Conservation (phyloP, 116 monocot species). For the Cymodocea nodosa region DNA sequence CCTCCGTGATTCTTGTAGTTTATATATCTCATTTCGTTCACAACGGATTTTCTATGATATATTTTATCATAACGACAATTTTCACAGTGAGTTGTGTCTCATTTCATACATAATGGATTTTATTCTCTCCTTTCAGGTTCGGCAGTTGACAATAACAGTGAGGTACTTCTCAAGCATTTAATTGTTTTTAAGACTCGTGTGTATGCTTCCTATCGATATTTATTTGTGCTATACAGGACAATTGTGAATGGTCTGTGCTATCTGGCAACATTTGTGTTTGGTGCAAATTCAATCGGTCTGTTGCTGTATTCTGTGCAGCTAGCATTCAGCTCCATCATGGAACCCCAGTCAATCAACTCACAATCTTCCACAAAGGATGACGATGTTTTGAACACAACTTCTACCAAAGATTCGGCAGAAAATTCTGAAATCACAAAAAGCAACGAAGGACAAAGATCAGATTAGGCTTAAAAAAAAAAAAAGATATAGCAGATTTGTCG, state of each 20-base stretch:
- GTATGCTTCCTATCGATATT: background rate
- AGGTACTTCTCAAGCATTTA: conserved; percentile 26
- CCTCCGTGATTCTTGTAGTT: no score
- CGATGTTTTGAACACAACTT: no score
- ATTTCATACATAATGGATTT: background rate
- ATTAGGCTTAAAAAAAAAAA: background rate
- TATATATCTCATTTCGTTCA: no score
- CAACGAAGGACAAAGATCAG: background rate
- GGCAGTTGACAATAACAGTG: conserved; percentile 84
- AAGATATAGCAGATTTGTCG: background rate
- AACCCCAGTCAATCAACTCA: conserved; percentile 6
- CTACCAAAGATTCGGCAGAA: background rate
- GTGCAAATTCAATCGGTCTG: conserved; percentile 72
- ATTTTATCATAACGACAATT: background rate
- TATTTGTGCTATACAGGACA: conserved; percentile 43
- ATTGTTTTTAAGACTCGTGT: background rate
- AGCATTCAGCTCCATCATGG: conserved; percentile 42
- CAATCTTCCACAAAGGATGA: background rate
- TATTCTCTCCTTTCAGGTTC: conserved; percentile 44
- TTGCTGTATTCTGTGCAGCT: conserved; percentile 72
- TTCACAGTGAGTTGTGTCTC: background rate
- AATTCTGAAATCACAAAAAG: background rate
- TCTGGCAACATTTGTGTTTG: conserved; percentile 85
- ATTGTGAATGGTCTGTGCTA: conserved; percentile 85
- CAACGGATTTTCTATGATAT: no score